Conservation (phyloP, 2,329 filamentous ascomycete genomes). For the Thielaviopsis punctulata region DNA sequence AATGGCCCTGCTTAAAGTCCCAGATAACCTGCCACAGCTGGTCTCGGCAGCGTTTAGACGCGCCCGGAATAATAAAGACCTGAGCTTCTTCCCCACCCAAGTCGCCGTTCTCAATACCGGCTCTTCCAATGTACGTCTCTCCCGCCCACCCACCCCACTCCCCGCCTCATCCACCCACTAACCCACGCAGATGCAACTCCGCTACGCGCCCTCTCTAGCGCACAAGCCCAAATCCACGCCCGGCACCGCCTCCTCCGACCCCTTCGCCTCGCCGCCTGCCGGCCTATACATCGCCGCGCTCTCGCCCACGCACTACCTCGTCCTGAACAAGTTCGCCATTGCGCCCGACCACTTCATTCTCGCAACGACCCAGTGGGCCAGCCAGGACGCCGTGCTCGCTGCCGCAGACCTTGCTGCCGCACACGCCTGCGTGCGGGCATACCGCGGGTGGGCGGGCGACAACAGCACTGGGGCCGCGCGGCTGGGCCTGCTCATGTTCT, state of each 20-base stretch:
- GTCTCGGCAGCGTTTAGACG: conserved; percentile 32
- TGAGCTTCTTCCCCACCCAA: conserved; percentile 37
- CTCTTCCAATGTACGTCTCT: conserved; percentile 25
- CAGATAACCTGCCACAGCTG: conserved; percentile 30
- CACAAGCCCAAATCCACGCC: conserved; percentile 40
- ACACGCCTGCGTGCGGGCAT: conserved; percentile 43
- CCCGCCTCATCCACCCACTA: neutral
- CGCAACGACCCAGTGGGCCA: conserved; percentile 43
- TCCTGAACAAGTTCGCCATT: conserved; percentile 61
- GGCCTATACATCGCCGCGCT: conserved; percentile 37
- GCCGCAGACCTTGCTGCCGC: conserved; percentile 41
- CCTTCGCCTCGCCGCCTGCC: conserved; percentile 40
- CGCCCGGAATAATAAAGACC: conserved; percentile 29
- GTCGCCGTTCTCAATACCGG: conserved; percentile 29
- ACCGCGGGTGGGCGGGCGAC: conserved; percentile 20
- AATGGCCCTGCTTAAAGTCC: conserved; percentile 5
- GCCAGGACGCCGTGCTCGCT: conserved; percentile 48
- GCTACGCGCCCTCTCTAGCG: conserved; percentile 51
- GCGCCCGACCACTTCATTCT: conserved; percentile 57
- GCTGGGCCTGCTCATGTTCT: conserved; percentile 40
- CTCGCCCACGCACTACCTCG: conserved; percentile 39
- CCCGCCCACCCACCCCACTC: neutral
- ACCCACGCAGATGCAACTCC: conserved; percentile 52
- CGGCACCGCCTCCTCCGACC: conserved; percentile 29
- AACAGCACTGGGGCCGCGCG: conserved; percentile 16